A percentile compares a stretch with the other conserved stretches of the same genome.
phyloP scores from a whole-genome alignment of 768 basidiomycete species.

The button mushroom (Agaricus bisporus) region DNA sequence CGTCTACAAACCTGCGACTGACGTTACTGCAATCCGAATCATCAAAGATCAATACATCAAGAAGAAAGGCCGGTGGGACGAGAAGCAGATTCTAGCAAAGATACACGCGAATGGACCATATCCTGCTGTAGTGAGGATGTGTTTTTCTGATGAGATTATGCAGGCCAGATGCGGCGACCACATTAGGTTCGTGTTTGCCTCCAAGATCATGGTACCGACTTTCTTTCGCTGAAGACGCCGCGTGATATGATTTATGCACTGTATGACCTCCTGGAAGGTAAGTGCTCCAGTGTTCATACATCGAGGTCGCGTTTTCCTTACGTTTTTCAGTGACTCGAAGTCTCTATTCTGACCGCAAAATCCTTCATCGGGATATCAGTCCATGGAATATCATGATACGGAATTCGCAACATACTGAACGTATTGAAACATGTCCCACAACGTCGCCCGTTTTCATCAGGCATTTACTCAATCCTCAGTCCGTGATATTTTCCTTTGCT shows the following conservation, averaged over 20 bases:
- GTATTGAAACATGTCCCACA: not conserved
- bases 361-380: constrained; percentile 10
- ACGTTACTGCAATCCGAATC: not conserved
- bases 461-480: constrained; percentile 7
- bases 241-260: not conserved
- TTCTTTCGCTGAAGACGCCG: not conserved
- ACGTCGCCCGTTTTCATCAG: not conserved
- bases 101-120: not conserved
- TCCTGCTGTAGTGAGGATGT: not conserved
- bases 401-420: not conserved
- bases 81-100: not conserved
- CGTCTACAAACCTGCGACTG: not conserved
- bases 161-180: not conserved
- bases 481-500: not conserved
- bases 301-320: not conserved
- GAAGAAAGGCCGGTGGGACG: not conserved
- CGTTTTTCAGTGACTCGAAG: constrained; percentile 5
- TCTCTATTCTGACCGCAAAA: constrained; percentile 2
- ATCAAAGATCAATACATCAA: constrained; percentile 1
- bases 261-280: constrained; percentile 12
- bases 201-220: not conserved
- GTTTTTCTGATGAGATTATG: not conserved
- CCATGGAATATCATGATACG: not conserved
- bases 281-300: not conserved
- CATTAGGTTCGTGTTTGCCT: not conserved